Evolutionary conservation across 139 green algal species (phyloP).

Genomic region (Auxenochlorella pyrenoidosa): DNA sequence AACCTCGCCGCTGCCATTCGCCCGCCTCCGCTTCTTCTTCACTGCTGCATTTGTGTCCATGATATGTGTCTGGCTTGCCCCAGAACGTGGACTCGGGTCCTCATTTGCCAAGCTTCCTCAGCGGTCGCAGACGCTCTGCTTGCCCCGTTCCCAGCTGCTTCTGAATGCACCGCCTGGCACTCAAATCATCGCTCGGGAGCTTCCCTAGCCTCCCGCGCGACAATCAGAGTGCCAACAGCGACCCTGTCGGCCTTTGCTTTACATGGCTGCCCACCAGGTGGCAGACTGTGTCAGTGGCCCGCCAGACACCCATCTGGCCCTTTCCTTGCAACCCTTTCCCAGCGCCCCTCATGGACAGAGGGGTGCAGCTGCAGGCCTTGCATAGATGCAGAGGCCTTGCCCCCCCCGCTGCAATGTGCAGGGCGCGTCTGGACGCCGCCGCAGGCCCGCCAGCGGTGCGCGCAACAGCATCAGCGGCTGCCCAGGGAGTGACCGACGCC

Average conservation of each 20-base stretch:
- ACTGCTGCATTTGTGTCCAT: too few relatives aligned
- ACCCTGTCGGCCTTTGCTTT: slow-evolving; percentile 37
- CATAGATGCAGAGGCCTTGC: too few relatives aligned
- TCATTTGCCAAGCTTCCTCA: too few relatives aligned
- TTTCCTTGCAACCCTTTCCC: not conserved
- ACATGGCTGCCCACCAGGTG: slow-evolving; percentile 9
- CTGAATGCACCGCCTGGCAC: not conserved
- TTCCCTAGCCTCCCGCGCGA: slow-evolving; percentile 3
- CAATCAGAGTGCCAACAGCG: slow-evolving; percentile 36
- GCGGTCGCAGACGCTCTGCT: too few relatives aligned
- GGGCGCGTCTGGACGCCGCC: not conserved
- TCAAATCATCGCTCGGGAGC: slow-evolving; percentile 39
- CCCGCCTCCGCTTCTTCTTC: too few relatives aligned
- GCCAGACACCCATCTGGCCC: not conserved
- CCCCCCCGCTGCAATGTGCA: not conserved
- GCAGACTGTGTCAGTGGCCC: slow-evolving; percentile 40
- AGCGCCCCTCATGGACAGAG: too few relatives aligned
- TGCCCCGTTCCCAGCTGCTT: too few relatives aligned
- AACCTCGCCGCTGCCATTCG: not conserved
- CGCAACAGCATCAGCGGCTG: not conserved
- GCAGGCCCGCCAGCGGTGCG: not conserved
- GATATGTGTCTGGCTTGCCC: too few relatives aligned
- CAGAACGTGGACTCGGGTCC: too few relatives aligned
- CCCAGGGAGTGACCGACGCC: slow-evolving; percentile 34
- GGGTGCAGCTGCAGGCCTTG: too few relatives aligned